Conservation (phyloP, 2,329 filamentous ascomycete species). For the Ophiostoma sp. region DNA sequence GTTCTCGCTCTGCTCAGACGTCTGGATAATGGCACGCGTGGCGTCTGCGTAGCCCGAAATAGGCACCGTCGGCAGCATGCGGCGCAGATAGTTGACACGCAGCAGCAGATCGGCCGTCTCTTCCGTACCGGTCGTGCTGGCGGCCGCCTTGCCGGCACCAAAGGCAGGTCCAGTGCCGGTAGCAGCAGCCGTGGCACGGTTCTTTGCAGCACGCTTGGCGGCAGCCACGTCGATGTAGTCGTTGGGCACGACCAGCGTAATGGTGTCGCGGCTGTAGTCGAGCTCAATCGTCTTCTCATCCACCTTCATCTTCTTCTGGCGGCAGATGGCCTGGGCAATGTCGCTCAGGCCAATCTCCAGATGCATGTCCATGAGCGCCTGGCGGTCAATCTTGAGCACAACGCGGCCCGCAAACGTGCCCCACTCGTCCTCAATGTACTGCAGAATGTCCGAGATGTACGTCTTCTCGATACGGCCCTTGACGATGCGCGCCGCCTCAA, state of each 20-base stretch:
- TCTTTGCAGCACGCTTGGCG: slow-evolving; percentile 49
- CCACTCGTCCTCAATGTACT: slow-evolving; percentile 86
- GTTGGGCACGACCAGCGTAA: slow-evolving; percentile 71
- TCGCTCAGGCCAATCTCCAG: slow-evolving; percentile 74
- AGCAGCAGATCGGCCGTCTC: slow-evolving; percentile 67
- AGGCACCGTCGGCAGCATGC: slow-evolving; percentile 75
- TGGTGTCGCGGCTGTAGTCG: slow-evolving; percentile 59
- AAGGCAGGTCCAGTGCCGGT: slow-evolving; percentile 33
- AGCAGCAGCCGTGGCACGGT: slow-evolving; percentile 47
- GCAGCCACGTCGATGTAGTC: slow-evolving; percentile 50
- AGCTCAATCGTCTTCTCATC: slow-evolving; percentile 59
- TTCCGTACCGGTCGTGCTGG: slow-evolving; percentile 39
- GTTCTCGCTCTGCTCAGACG: slow-evolving; percentile 66
- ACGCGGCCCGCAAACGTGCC: slow-evolving; percentile 73
- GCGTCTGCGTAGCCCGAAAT: slow-evolving; percentile 89
- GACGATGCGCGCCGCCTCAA: slow-evolving; percentile 82
- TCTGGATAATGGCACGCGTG: slow-evolving; percentile 83
- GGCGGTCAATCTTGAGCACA: slow-evolving; percentile 76
- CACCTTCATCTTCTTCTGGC: slow-evolving; percentile 80
- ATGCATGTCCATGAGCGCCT: slow-evolving; percentile 76
- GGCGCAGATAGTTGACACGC: slow-evolving; percentile 81
- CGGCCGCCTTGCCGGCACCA: slow-evolving; percentile 41
- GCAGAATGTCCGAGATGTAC: slow-evolving; percentile 76
- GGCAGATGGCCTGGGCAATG: slow-evolving; percentile 74
- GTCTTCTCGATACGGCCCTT: slow-evolving; percentile 96